Evolutionary conservation across 192 early-diverging fungal species (phyloP), one percentile per base, ranked within the genome.

Genomic region (Dispira simplex): DNA sequence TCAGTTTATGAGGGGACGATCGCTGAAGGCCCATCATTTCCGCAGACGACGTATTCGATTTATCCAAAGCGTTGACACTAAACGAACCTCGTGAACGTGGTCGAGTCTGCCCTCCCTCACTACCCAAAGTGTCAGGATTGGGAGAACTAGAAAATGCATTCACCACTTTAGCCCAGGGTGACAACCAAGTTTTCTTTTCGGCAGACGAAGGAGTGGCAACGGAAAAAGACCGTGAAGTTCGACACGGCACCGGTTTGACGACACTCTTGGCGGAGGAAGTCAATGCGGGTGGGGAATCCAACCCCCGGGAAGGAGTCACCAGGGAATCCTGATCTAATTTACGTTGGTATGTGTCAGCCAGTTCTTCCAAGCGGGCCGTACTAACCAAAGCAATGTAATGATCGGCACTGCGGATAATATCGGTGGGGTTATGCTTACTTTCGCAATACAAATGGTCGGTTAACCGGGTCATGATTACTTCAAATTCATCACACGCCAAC

Each of bases 361-460:
- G 70, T n/a, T 79, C 66, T 71, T 89, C 89, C 63, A 94, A 63
- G 46, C 81, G 77, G 5, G 67, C 56, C 51, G 85, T 86, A 12
- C 80, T 75, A 46, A 92, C 81, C 2, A 70, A 68, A 6, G 63
- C 68, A 45, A 71, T 73, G 12, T 92, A 70, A 14, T 69, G 67
- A 68, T 82, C 77, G 0, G 90, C 89, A 67, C 90, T 86, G 47
- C 67, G 57, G 57, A 94, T 84, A 53, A 92, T 75, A 16, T 69
- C 68, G 32, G 73, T 67, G 26, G 82, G 73, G 64, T 77, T 68
- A 43, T 81, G 71, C n/a, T 74, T 68, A 68, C 88, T 91, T 8
- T 79, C 64, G 46, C 85, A 83, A 70, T 87, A 91, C 39, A 94
- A 71, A 18, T 82, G 85, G 32, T 81, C 71, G 47, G 89, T 82